These are phyloP conservation scores for Sesbania bispinosa DNA, from an alignment of 306 rosid species.

Conservation along the genomic window DNA sequence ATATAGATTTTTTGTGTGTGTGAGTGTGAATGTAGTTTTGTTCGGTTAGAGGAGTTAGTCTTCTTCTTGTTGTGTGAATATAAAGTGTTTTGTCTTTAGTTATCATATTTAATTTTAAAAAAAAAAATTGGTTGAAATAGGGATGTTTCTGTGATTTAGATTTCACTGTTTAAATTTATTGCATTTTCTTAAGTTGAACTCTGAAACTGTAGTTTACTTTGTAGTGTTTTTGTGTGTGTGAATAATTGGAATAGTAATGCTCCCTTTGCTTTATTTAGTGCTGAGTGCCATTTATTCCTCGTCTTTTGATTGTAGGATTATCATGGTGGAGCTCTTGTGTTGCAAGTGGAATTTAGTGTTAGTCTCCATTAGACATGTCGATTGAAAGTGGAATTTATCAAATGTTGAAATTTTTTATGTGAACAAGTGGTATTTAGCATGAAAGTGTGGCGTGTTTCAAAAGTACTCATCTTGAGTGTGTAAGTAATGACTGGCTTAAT, in stretches of 20 bases:
- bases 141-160: constrained; percentile 3
- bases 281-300: not conserved
- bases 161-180: not conserved
- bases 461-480: not conserved
- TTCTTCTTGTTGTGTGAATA: not conserved
- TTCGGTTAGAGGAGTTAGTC: not conserved
- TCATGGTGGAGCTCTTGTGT: not conserved
- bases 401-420: not conserved
- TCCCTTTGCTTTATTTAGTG: not conserved
- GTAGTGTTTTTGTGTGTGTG: not conserved
- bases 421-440: not conserved
- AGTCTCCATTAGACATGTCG: not conserved
- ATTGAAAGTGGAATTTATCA: constrained; percentile 6
- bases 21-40: not conserved
- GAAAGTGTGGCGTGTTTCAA: not conserved
- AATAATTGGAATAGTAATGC: not conserved
- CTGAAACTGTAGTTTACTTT: not conserved
- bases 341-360: not conserved
- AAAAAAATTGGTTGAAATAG: not conserved
- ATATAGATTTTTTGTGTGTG: not conserved
- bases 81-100: not conserved
- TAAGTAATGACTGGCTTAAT: not conserved
- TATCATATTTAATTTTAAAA: not conserved
- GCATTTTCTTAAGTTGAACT: not conserved
- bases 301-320: constrained; percentile 12